phyloP scores from a whole-genome alignment of 371 early-diverging fungal species.

The Lichtheimia ornata region DNA sequence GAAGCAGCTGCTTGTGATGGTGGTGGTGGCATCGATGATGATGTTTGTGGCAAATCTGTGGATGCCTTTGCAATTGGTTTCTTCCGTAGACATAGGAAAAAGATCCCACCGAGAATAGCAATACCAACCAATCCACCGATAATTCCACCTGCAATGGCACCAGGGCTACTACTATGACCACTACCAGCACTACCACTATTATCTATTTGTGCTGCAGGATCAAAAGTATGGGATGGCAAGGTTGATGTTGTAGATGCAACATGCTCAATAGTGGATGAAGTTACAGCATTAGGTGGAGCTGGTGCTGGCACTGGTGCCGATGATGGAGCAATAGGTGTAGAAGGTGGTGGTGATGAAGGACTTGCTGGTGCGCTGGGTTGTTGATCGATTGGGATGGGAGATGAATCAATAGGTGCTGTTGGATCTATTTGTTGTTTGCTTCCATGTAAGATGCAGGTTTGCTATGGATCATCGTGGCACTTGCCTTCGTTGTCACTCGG shows the following conservation, averaged over 20 bases:
- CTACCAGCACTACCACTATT: too few species aligned
- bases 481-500: too few species aligned
- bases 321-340: not conserved
- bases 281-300: not conserved
- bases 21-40: not conserved
- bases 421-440: too few species aligned
- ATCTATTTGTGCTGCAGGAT: not conserved
- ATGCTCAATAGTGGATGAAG: not conserved
- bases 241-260: not conserved
- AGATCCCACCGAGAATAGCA: constrained; percentile 2
- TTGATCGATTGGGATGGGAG: too few species aligned
- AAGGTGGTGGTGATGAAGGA: not conserved
- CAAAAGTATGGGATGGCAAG: not conserved
- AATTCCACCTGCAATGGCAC: constrained; percentile 9
- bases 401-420: too few species aligned
- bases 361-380: too few species aligned
- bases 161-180: not conserved
- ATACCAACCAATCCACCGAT: constrained; percentile 1
- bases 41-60: not conserved
- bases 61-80: not conserved
- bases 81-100: constrained; percentile 3
- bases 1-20: not conserved
- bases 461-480: too few species aligned
- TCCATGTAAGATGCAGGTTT: too few species aligned
- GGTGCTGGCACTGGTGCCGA: not conserved